Evolutionary conservation across 1,139 yeast species (phyloP).

Genomic region (Geotrichum klebahnii): DNA sequence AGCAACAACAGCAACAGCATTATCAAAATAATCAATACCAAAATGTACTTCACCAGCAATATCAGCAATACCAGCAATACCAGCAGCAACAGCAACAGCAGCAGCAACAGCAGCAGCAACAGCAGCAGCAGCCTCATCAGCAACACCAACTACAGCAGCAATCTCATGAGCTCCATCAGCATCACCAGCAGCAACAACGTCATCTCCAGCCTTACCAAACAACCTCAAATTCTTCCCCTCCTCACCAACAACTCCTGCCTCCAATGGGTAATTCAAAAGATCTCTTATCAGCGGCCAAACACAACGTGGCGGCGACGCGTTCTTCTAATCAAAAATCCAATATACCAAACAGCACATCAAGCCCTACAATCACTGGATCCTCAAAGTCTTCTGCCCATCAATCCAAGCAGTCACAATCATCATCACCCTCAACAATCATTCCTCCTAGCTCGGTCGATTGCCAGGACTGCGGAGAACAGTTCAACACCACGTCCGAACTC

Average conservation of each 20-base stretch:
- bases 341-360: not conserved
- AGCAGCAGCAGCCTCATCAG: conserved; percentile 3
- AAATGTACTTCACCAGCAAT: conserved; percentile 1
- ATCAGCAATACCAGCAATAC: conserved; percentile 1
- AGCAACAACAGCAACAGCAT: conserved; percentile 8
- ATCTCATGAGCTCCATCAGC: not conserved
- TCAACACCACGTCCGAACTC: conserved; percentile 27
- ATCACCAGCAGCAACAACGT: not conserved
- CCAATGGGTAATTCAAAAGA: conserved; percentile 4
- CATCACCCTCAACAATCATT: not conserved
- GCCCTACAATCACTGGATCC: not conserved
- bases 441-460: conserved; percentile 5
- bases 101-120: conserved; percentile 7
- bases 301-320: not conserved
- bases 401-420: conserved; percentile 1
- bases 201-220: conserved; percentile 4
- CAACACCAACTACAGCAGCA: conserved; percentile 9
- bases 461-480: conserved; percentile 27
- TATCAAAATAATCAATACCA: not conserved
- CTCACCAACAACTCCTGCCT: conserved; percentile 4
- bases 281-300: not conserved
- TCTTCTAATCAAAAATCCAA: too few relatives aligned
- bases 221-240: conserved; percentile 2
- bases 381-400: not conserved
- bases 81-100: conserved; percentile 1